Evolutionary conservation across 805 yeast genomes (phyloP), one percentile per base, ranked within the genome.

Genomic region (Barnettozyma wickerhamii): DNA sequence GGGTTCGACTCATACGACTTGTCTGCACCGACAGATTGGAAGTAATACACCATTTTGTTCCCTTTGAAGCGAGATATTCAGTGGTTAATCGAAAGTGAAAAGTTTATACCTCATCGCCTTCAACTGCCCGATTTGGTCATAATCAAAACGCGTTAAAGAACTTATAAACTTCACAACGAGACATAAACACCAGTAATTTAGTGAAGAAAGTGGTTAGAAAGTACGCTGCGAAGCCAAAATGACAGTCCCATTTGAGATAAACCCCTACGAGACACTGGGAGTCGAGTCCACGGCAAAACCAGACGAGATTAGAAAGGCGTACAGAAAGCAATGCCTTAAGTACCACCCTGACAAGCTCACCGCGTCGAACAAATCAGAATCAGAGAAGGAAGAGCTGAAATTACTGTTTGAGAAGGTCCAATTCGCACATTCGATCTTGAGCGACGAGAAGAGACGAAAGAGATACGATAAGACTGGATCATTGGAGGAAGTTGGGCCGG

Each of bases 381-480:
- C 57, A 9, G 68, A 61, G 34, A 60, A 59, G 28, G 60, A 47
- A 10, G 63, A 53, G 36, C 58, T 69, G 27, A 66, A 62, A 40
- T 35, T 27, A n/a, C 52, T 51, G 46, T 88, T 89, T 59, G 84
- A 87, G 37, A 64, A 75, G 49, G 71, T 88, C 15, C 90, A 86
- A 56, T 80, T 85, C 52, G 81, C 95, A 17, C 86, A 84, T 58
- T 67, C 81, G 32, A 70, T 88, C 1, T 64, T 88, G 19, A 68
- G 77, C 20, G 93, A 88, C 53, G 64, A 71, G 1, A 58, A 60
- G 28, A 72, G 75, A 47, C 66, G 87, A 21, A 66, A 65, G 33
- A 59, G 74, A 17, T 88, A 76, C 55, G 95, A 88, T 52, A 55
- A 60, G n/a, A 82, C 91, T 0, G 95, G 95, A 1, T 69, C 77